Percentiles rank a stretch among this genome's conserved stretches.
Evolutionary conservation across 2,329 filamentous ascomycete species (phyloP).

Genomic region (Hymenotorrendiella dingleyae): DNA sequence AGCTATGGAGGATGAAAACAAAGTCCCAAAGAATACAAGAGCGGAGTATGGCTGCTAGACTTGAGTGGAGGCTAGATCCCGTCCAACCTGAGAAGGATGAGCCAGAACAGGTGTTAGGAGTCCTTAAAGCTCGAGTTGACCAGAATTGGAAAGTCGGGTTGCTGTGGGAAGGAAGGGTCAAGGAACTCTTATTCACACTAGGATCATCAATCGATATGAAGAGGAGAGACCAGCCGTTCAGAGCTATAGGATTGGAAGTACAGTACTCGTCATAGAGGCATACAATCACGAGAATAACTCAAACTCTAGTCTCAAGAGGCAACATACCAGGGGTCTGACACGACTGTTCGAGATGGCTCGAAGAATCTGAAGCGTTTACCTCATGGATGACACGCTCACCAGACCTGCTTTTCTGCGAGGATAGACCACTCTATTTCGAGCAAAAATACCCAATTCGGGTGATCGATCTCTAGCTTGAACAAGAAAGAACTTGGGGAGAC

Average conservation of each 20-base stretch:
- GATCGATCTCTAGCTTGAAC: too few species aligned
- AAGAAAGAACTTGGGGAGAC: too few species aligned
- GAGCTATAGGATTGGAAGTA: constrained; percentile 70
- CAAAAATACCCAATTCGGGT: too few species aligned
- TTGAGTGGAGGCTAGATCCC: constrained; percentile 45
- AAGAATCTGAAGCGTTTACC: too few species aligned
- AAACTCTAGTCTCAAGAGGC: too few species aligned
- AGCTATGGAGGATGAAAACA: constrained; percentile 70
- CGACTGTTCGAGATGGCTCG: too few species aligned
- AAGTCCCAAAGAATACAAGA: constrained; percentile 27
- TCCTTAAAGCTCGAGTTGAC: constrained; percentile 84
- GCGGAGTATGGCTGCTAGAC: constrained; percentile 48
- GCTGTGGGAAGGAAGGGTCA: constrained; percentile 88
- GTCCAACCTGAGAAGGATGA: constrained; percentile 26
- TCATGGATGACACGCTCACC: too few species aligned
- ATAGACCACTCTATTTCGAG: too few species aligned
- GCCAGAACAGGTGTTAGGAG: constrained; percentile 69
- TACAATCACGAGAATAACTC: too few species aligned
- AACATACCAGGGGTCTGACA: too few species aligned
- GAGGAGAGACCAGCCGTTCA: constrained; percentile 69
- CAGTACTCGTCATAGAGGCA: constrained; percentile 68
- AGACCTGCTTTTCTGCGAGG: too few species aligned
- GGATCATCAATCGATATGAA: constrained; percentile 80
- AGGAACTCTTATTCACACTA: constrained; percentile 86
- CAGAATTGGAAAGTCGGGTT: constrained; percentile 82